phyloP scores from a whole-genome alignment of 2,329 filamentous ascomycete genomes.

The Xylariaceae sp. region DNA sequence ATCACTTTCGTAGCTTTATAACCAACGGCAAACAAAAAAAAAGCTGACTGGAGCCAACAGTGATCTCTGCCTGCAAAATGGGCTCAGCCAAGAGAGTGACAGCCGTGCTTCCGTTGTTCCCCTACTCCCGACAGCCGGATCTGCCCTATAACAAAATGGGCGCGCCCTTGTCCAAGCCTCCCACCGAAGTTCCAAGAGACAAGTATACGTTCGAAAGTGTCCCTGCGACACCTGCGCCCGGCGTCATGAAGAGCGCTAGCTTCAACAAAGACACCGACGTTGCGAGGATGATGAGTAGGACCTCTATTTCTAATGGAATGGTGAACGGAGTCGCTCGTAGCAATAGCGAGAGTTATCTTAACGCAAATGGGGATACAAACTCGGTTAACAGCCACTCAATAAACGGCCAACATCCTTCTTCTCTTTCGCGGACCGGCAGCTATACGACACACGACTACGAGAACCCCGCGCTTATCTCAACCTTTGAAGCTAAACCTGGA shows the following conservation, averaged over 20 bases:
- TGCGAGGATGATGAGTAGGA: slow-evolving; percentile 72
- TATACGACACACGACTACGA: slow-evolving; percentile 69
- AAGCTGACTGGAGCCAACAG: slow-evolving; percentile 29
- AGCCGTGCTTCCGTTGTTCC: slow-evolving; percentile 91
- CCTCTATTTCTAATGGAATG: slow-evolving; percentile 57
- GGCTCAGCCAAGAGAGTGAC: slow-evolving; percentile 92
- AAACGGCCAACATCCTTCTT: slow-evolving; percentile 39
- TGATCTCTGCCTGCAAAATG: slow-evolving; percentile 96
- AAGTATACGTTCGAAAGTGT: slow-evolving; percentile 91
- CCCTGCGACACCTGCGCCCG: slow-evolving; percentile 80
- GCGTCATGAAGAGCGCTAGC: slow-evolving; percentile 66
- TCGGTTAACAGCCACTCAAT: slow-evolving; percentile 39
- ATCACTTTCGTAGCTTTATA: neutral
- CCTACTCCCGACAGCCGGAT: slow-evolving; percentile 94
- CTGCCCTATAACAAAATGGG: slow-evolving; percentile 96
- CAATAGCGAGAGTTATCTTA: slow-evolving; percentile 34
- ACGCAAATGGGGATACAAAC: slow-evolving; percentile 20
- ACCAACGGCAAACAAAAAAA: neutral
- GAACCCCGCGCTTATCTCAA: slow-evolving; percentile 58
- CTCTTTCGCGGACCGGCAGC: slow-evolving; percentile 47
- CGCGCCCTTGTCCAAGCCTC: slow-evolving; percentile 77
- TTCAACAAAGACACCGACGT: slow-evolving; percentile 72
- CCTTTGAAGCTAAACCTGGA: slow-evolving; percentile 79
- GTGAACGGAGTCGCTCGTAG: slow-evolving; percentile 40
- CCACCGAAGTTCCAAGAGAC: slow-evolving; percentile 52